Evolutionary conservation across 1,284 basidiomycete genomes (phyloP).

Genomic region (Moniliophthora roreri): DNA sequence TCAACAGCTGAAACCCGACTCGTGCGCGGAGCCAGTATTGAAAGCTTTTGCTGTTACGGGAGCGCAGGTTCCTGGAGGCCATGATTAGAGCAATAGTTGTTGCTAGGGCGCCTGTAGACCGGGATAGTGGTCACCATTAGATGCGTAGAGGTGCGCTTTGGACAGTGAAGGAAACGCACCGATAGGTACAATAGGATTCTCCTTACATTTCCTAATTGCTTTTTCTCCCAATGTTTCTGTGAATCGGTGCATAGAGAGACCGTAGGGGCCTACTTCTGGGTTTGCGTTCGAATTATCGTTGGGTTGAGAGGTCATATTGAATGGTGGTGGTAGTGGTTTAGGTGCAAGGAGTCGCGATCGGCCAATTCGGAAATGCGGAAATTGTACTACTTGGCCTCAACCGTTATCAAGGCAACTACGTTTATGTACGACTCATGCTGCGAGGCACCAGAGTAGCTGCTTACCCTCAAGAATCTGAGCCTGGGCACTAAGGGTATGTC

Average conservation of each 20-base stretch:
- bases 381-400: too few relatives aligned
- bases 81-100: slow-evolving; percentile 72
- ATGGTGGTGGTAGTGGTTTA: too few relatives aligned
- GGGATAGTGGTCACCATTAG: too few relatives aligned
- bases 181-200: slow-evolving; percentile 78
- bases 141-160: background rate
- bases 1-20: slow-evolving; percentile 75
- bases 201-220: slow-evolving; percentile 69
- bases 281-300: too few relatives aligned
- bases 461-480: too few relatives aligned
- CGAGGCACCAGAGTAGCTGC: too few relatives aligned
- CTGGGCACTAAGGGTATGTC: too few relatives aligned
- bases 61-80: slow-evolving; percentile 62
- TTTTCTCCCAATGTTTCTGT: slow-evolving; percentile 63
- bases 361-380: too few relatives aligned
- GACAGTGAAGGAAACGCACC: slow-evolving; percentile 37
- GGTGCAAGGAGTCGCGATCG: too few relatives aligned
- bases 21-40: slow-evolving; percentile 82
- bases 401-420: too few relatives aligned
- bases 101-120: slow-evolving; percentile 53
- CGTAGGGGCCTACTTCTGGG: background rate
- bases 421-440: too few relatives aligned
- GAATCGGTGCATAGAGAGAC: slow-evolving; percentile 5
- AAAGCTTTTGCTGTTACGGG: slow-evolving; percentile 65
- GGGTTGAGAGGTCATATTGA: too few relatives aligned